Conservation (phyloP, 768 basidiomycete species). For the Kockovaella imperatae region DNA sequence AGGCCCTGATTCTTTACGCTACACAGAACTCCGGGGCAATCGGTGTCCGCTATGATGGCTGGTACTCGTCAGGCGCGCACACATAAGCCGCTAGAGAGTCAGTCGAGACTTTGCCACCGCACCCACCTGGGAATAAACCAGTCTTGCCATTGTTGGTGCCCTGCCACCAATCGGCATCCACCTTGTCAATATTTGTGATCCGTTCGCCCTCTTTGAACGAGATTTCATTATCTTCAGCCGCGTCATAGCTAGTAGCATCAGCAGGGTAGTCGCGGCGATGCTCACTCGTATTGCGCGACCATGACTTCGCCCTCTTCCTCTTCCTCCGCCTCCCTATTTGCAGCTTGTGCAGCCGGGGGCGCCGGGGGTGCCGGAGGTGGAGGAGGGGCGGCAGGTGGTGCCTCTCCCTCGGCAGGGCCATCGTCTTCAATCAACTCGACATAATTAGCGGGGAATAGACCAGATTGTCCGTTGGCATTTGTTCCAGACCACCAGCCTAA, state of each 20-base stretch:
- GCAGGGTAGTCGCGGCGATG: constrained; percentile 49
- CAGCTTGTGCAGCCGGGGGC: constrained; percentile 42
- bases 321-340: constrained; percentile 48
- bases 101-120: background rate
- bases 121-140: constrained; percentile 44
- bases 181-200: constrained; percentile 69
- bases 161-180: constrained; percentile 43
- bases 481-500: constrained; percentile 80
- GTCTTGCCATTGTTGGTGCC: constrained; percentile 27
- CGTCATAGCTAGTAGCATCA: constrained; percentile 62
- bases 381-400: constrained; percentile 44
- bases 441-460: constrained; percentile 89
- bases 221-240: constrained; percentile 84
- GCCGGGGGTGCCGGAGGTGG: constrained; percentile 51
- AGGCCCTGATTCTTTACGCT: too few species aligned
- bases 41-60: too few species aligned
- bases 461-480: constrained; percentile 61
- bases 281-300: constrained; percentile 53
- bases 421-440: constrained; percentile 59
- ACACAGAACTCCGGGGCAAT: too few species aligned
- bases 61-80: constrained; percentile 17
- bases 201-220: constrained; percentile 74
- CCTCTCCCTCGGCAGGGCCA: constrained; percentile 36
- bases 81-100: constrained; percentile 23
- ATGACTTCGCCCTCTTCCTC: constrained; percentile 46